phyloP scores from a whole-genome alignment of 2,329 filamentous ascomycete species.

The Graphilbum ipis-grandicollis region DNA sequence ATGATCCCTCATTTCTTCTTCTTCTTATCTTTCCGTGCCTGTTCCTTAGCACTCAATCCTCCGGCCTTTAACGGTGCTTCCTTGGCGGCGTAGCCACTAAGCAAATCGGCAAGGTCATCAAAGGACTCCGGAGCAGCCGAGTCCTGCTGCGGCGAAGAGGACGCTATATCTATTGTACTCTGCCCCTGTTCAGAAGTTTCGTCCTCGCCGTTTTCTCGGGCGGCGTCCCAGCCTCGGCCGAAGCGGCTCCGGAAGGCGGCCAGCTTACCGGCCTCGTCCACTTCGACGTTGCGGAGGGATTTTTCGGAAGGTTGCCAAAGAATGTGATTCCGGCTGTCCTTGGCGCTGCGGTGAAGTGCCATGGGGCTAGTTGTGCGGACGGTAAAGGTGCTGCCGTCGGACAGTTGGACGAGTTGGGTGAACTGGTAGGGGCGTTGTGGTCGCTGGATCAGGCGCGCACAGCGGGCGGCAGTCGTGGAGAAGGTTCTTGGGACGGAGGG shows the following conservation, averaged over 20 bases:
- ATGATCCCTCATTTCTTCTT: constrained; percentile 30
- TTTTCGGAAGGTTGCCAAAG: constrained; percentile 80
- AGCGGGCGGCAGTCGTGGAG: constrained; percentile 30
- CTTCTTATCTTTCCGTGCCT: constrained; percentile 21
- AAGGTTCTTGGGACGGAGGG: too few species aligned
- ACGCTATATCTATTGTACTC: too few species aligned
- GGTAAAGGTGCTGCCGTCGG: constrained; percentile 74
- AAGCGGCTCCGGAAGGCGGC: constrained; percentile 74
- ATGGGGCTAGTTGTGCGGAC: constrained; percentile 59
- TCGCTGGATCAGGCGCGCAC: constrained; percentile 71
- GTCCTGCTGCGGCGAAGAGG: too few species aligned
- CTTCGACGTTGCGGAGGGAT: constrained; percentile 72
- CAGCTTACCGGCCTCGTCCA: constrained; percentile 84
- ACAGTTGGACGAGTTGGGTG: constrained; percentile 88
- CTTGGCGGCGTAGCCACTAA: constrained; percentile 29
- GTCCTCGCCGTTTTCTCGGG: constrained; percentile 15
- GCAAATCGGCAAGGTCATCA: constrained; percentile 26
- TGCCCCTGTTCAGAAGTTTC: too few species aligned
- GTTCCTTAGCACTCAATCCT: constrained; percentile 22
- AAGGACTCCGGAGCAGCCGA: neutral
- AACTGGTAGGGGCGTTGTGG: constrained; percentile 91
- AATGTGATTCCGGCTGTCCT: constrained; percentile 78
- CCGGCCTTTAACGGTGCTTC: constrained; percentile 20
- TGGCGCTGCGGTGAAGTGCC: constrained; percentile 40
- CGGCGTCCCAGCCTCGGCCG: constrained; percentile 66